Percentiles rank a stretch among this genome's conserved stretches.
These are phyloP conservation scores for Geranium incanum DNA, from an alignment of 441 rosid genomes.

Conservation along the genomic window DNA sequence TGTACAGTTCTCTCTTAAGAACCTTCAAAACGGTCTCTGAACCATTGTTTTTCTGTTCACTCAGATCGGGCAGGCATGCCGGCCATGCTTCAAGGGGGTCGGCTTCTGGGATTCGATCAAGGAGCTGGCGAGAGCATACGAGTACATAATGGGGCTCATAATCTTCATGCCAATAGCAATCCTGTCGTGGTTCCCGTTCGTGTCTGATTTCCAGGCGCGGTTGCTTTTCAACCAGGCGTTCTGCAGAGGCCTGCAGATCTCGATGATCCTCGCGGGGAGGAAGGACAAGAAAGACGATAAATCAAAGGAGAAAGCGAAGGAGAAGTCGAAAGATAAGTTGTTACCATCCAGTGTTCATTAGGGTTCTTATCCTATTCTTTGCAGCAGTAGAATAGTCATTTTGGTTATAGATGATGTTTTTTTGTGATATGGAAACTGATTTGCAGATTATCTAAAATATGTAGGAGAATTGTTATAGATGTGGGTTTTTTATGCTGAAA, in stretches of 20 bases:
- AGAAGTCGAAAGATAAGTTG: background rate
- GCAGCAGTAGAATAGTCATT: background rate
- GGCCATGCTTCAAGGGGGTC: slow-evolving; percentile 39
- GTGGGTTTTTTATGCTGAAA: too few relatives aligned
- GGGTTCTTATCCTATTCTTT: background rate
- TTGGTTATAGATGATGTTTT: background rate
- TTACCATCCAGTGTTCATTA: background rate
- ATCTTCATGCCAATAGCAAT: slow-evolving; percentile 66
- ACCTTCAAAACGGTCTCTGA: background rate
- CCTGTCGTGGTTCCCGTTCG: slow-evolving; percentile 84
- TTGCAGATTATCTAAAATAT: too few relatives aligned
- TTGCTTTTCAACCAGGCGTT: slow-evolving; percentile 91
- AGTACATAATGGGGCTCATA: slow-evolving; percentile 65
- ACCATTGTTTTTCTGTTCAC: slow-evolving; percentile 6
- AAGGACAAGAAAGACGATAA: slow-evolving; percentile 28
- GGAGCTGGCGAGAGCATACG: slow-evolving; percentile 89
- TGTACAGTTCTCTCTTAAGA: too few relatives aligned
- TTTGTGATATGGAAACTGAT: too few relatives aligned
- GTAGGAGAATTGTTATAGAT: too few relatives aligned
- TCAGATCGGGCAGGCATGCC: slow-evolving; percentile 79
- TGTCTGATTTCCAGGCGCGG: slow-evolving; percentile 80
- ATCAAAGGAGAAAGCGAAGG: background rate
- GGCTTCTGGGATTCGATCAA: slow-evolving; percentile 74
- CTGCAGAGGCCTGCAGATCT: slow-evolving; percentile 85
- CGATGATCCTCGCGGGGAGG: slow-evolving; percentile 71